Conservation (phyloP, 257 asterid genomes). For the Linaria vulgaris region DNA sequence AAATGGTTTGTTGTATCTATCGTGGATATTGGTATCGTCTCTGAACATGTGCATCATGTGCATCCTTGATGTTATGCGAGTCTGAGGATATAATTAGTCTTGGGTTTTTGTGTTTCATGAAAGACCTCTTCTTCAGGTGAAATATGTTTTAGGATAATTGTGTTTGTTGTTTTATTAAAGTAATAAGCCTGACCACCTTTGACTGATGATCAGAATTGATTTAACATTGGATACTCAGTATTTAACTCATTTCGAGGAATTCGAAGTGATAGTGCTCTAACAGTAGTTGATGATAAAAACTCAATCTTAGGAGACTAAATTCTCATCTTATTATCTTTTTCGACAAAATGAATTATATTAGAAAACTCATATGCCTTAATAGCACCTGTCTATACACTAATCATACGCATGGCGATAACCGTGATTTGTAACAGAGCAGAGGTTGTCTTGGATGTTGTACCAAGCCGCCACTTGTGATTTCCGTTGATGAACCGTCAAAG, state of each 20-base stretch:
- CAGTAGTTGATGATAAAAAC: neutral
- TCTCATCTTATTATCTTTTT: neutral
- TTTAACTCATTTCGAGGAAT: neutral
- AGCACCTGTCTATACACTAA: constrained; percentile 45
- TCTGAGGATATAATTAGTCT: neutral
- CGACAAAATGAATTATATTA: neutral
- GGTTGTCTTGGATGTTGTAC: constrained; percentile 94
- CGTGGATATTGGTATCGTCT: neutral
- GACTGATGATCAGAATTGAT: neutral
- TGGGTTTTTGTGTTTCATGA: constrained; percentile 4
- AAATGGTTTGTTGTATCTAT: neutral
- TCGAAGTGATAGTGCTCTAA: neutral
- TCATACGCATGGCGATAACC: constrained; percentile 62
- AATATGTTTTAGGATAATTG: neutral
- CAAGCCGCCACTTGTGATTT: constrained; percentile 65
- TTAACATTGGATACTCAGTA: neutral
- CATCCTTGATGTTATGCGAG: constrained; percentile 5
- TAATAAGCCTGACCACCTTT: no score
- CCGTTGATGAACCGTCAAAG: constrained; percentile 77
- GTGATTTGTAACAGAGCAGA: constrained; percentile 96
- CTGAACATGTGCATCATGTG: neutral
- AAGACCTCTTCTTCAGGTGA: neutral
- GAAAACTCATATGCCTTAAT: neutral
- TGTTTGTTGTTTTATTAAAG: no score
- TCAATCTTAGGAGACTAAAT: neutral